Percentiles rank a stretch among this genome's conserved stretches.
phyloP scores from a whole-genome alignment of 495 filamentous ascomycete genomes.

The Aspergillus avenaceus region DNA sequence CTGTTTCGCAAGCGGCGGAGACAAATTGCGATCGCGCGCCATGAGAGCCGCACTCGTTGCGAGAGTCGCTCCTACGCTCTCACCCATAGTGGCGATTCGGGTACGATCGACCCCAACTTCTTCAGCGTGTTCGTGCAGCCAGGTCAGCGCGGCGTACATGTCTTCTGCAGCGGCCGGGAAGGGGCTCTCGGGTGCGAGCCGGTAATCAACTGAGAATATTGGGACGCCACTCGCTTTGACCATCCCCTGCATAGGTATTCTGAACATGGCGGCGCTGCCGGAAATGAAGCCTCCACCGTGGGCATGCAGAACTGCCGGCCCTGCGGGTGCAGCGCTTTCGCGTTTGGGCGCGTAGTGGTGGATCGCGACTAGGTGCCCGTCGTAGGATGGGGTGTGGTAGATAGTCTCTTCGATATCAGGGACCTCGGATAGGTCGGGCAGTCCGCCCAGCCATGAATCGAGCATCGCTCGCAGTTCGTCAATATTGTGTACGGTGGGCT shows the following conservation, averaged over 20 bases:
- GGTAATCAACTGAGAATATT: slow-evolving; percentile 21
- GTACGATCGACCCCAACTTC: background rate
- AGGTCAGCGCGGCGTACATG: background rate
- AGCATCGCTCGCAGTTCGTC: too few relatives aligned
- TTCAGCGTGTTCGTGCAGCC: background rate
- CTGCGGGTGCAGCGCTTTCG: background rate
- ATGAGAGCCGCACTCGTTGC: background rate
- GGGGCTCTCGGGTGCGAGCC: background rate
- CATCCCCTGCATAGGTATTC: slow-evolving; percentile 1
- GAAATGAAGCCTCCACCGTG: slow-evolving; percentile 24
- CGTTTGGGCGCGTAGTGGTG: slow-evolving; percentile 9
- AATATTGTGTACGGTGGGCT: too few relatives aligned
- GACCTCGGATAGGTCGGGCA: too few relatives aligned
- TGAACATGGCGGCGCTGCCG: slow-evolving; percentile 1
- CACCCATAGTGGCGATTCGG: slow-evolving; percentile 1
- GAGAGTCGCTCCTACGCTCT: background rate
- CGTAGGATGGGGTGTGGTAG: too few relatives aligned
- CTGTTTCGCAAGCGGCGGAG: background rate
- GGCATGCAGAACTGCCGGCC: slow-evolving; percentile 13
- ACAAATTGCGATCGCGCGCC: background rate
- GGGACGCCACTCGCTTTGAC: slow-evolving; percentile 12
- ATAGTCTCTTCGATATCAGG: too few relatives aligned
- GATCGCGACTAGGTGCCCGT: slow-evolving; percentile 11
- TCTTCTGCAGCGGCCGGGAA: background rate
- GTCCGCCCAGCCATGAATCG: too few relatives aligned